Percentiles rank a stretch among this genome's conserved stretches.
Evolutionary conservation across 176 grass and related monocot genomes (phyloP).

Genomic region (Coix lacrymajobi): DNA sequence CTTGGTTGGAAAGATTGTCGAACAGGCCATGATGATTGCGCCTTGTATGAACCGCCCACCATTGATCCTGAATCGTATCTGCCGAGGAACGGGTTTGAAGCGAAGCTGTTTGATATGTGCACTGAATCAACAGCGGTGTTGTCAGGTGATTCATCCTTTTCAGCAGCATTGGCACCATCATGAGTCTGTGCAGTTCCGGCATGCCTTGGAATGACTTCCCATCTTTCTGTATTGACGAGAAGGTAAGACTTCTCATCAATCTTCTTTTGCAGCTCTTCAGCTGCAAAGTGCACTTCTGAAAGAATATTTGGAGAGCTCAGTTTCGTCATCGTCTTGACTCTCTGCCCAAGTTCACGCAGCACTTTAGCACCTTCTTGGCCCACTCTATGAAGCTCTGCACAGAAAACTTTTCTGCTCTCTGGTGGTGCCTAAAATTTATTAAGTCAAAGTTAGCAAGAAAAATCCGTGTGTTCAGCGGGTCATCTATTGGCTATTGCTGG

Average conservation of each 20-base stretch:
- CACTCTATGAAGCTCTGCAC: conserved; percentile 61
- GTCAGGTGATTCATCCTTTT: background rate
- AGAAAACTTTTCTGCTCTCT: conserved; percentile 69
- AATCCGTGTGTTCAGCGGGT: background rate
- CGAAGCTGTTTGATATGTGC: conserved; percentile 32
- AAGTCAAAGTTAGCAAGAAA: background rate
- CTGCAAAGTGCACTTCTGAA: conserved; percentile 56
- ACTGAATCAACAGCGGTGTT: background rate
- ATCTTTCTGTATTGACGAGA: conserved; percentile 67
- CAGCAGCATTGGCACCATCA: background rate
- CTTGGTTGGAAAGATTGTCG: conserved; percentile 40
- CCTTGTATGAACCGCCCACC: conserved; percentile 6
- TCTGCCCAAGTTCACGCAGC: conserved; percentile 64
- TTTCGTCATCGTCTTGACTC: conserved; percentile 67
- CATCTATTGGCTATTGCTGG: background rate
- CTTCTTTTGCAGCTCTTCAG: conserved; percentile 76
- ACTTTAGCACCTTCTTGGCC: conserved; percentile 70
- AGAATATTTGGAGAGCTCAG: conserved; percentile 63
- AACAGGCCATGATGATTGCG: conserved; percentile 51
- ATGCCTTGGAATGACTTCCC: conserved; percentile 30
- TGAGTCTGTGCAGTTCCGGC: conserved; percentile 2
- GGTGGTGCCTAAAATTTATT: conserved; percentile 44
- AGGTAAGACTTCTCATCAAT: conserved; percentile 80
- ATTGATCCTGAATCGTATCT: conserved; percentile 27
- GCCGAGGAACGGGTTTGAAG: background rate